Evolutionary conservation across 1,284 basidiomycete genomes (phyloP).

Genomic region (Rugosomyces carneus): DNA sequence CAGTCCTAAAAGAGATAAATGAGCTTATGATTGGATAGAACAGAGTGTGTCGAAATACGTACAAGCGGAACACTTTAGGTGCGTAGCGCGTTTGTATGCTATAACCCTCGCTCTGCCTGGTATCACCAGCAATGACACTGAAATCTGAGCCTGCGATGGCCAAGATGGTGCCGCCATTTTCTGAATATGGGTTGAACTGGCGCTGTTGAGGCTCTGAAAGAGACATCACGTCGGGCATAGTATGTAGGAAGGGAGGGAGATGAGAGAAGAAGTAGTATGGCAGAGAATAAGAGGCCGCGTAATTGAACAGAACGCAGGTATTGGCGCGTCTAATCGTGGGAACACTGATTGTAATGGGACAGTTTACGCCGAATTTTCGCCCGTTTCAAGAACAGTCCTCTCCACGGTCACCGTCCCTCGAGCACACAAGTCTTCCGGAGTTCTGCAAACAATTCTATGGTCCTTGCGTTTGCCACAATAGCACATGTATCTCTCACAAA

Average conservation of each 20-base stretch:
- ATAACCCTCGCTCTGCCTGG: slow-evolving; percentile 90
- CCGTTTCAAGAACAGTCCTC: slow-evolving; percentile 9
- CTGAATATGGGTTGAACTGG: slow-evolving; percentile 81
- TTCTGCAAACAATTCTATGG: slow-evolving; percentile 10
- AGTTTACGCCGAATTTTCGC: slow-evolving; percentile 22
- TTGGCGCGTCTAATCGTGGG: slow-evolving; percentile 30
- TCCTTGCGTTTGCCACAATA: slow-evolving; percentile 9
- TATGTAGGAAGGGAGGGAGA: slow-evolving; percentile 4
- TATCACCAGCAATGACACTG: slow-evolving; percentile 90
- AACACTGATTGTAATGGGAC: slow-evolving; percentile 16
- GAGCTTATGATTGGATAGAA: slow-evolving; percentile 5
- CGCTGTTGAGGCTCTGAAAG: slow-evolving; percentile 46
- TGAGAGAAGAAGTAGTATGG: slow-evolving; percentile 8
- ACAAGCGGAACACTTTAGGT: slow-evolving; percentile 86
- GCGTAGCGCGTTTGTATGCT: slow-evolving; percentile 94
- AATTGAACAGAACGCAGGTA: slow-evolving; percentile 18
- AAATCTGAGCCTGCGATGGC: slow-evolving; percentile 92
- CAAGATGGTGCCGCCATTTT: slow-evolving; percentile 92
- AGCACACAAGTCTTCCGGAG: slow-evolving; percentile 5
- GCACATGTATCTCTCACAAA: slow-evolving; percentile 7
- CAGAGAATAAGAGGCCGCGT: slow-evolving; percentile 26
- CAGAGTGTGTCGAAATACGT: slow-evolving; percentile 21
- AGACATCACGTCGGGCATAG: slow-evolving; percentile 27
- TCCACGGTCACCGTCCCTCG: slow-evolving; percentile 12
- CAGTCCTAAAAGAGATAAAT: slow-evolving; percentile 56